Evolutionary conservation across 1,284 basidiomycete genomes (phyloP), one percentile per base, ranked within the genome.

Genomic region (Leucoagaricus sp.): DNA sequence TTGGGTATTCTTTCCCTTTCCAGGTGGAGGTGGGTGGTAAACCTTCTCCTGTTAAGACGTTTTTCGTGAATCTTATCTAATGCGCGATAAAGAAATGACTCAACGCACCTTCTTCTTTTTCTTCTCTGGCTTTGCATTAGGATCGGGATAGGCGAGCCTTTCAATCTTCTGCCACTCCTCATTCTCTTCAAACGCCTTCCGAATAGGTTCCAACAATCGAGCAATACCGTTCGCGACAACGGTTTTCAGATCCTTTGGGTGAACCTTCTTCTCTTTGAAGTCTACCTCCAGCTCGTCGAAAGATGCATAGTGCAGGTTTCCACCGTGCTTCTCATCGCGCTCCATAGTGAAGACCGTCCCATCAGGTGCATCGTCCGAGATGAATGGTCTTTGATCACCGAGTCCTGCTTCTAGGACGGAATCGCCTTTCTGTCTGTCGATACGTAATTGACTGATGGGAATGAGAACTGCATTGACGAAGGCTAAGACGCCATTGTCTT

Each of bases 401-500:
- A 67, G 66, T 6, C 76, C 75, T 8, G 61, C 70, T 50, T 76
- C 75, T 0, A 80, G 74, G 47, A 82, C 72, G 8, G 71, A 72
- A 13, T 67, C 68, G 5, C 76, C 82, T 17, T 69, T 72, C 26
- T 67, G 55, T 42, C 81, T 80, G 61, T 91, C 89, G 28, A 88
- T 68, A 23, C 89, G 82, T 41, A 96, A 73, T 65, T 90, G 76
- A 67, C 86, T 88, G 63, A 98, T 89, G 29, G 96, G 96, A 67
- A 98, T 90, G 55, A 98, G 74, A 28, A 98, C 97, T 12, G 93
- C 86, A 61, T 89, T 78, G 57, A 91, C 83, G 78, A 99, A 99
- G 1, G 94, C 82, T 4, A 99, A 82, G 0, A 99, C 80, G 34
- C 96, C 96, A 71, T 99, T 99, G 29, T 91, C 93, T 49, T 87